These are phyloP conservation scores for Xylariaceae sp. DNA, from an alignment of 2,329 filamentous ascomycete genomes.

Conservation along the genomic window DNA sequence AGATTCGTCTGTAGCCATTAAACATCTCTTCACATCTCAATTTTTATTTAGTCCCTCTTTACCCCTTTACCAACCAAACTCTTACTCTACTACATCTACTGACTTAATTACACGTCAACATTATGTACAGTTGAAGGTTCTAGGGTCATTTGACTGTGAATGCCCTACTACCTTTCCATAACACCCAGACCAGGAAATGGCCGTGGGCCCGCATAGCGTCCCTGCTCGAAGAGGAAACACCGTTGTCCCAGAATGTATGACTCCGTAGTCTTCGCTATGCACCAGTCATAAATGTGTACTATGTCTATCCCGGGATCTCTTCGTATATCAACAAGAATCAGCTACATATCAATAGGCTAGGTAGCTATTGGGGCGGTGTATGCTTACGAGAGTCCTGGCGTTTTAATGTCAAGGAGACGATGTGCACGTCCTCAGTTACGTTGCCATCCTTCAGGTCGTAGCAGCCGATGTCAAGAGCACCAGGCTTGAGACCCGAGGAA, in stretches of 20 bases:
- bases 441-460: slow-evolving; percentile 17
- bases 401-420: slow-evolving; percentile 11
- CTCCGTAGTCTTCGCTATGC: slow-evolving; percentile 9
- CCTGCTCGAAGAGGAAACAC: slow-evolving; percentile 23
- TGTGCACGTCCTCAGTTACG: slow-evolving; percentile 17
- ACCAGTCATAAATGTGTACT: slow-evolving; percentile 24
- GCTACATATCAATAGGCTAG: background rate
- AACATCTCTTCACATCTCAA: too few species aligned
- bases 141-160: too few species aligned
- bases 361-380: background rate
- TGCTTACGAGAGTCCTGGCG: slow-evolving; percentile 15
- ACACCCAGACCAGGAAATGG: slow-evolving; percentile 20
- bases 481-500: slow-evolving; percentile 12
- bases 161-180: slow-evolving; percentile 4
- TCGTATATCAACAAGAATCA: background rate
- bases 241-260: slow-evolving; percentile 17
- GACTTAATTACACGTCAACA: too few species aligned
- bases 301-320: slow-evolving; percentile 20
- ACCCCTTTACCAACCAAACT: too few species aligned
- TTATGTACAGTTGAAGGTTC: too few species aligned
- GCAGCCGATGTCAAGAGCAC: slow-evolving; percentile 22
- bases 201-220: slow-evolving; percentile 15
- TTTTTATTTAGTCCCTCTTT: too few species aligned
- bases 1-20: too few species aligned
- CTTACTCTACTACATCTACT: too few species aligned